Evolutionary conservation across 2,329 filamentous ascomycete genomes (phyloP), one percentile per base, ranked within the genome.

Genomic region (Fusarium tanahbumbuense): DNA sequence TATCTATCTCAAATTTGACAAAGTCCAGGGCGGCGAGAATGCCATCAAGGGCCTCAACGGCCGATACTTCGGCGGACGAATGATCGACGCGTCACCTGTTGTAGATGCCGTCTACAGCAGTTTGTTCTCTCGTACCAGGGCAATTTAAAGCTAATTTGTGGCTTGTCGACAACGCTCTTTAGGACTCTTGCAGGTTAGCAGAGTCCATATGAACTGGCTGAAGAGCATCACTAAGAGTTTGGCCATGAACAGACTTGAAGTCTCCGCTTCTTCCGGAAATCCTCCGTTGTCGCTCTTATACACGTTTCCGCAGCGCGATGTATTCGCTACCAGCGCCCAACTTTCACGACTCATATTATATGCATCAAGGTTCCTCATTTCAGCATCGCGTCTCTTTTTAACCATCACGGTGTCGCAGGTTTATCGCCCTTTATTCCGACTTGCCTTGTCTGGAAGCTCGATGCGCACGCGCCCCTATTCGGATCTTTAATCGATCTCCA

Each of bases 71-170:
- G 96, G 93, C 78, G 93, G 93, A 77, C 89, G 91, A 77, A 93
- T 93, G 86, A 97, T 99, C 81, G 95, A 92, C 79, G 96, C 95
- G 76, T 92, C 94, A 72, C 96, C 94, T 81, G 93, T 99, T 83
- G 95, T 98, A 81, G 96, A 99, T 83, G 95, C 95, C 78, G 93
- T 99, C 84, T 99, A 98, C 89, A 96, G 93, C 89, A 97, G 92
- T 87, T 89, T 97, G 83, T 97, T 96, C 86, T 92, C 92, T 82
- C 91, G 92, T 80, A 93, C 92, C 76, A 92, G 92, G 82, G 92
- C 92, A 81, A 92, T 94, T 76, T 94, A 86, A 85, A 83, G 84
- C 86, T 88, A 88, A 87, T 86, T 72, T 78, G 65, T 81, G 82
- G 81, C 80, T 79, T 79, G 78, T 78, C 79, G 76, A 80, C 71